Evolutionary conservation across 768 basidiomycete species (phyloP).

Genomic region (Gautieria morchelliformis): DNA sequence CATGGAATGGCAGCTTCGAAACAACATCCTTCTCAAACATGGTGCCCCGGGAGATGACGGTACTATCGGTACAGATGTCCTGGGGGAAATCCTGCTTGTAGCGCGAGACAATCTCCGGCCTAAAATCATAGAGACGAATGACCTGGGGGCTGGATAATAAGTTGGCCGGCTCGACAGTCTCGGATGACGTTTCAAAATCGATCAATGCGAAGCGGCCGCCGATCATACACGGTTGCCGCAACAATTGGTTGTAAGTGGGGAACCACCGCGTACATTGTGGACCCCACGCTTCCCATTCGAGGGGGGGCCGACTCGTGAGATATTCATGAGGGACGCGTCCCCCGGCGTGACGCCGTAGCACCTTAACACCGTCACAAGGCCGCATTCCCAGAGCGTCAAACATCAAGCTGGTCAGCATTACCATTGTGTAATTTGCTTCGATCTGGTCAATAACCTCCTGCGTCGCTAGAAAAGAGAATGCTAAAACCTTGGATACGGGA

Average conservation of each 20-base stretch:
- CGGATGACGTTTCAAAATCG: too few relatives aligned
- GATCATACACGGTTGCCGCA: too few relatives aligned
- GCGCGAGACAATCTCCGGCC: not conserved
- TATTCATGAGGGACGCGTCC: not conserved
- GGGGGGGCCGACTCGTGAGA: not conserved
- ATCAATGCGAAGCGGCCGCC: constrained; percentile 4
- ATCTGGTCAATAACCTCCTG: not conserved
- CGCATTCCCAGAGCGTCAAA: not conserved
- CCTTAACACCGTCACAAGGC: too few relatives aligned
- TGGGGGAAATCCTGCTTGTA: not conserved
- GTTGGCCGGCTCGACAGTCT: too few relatives aligned
- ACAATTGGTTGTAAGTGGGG: too few relatives aligned
- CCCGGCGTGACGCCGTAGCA: too few relatives aligned
- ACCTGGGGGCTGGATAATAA: not conserved
- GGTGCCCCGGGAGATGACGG: not conserved
- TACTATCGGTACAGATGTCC: not conserved
- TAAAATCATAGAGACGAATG: constrained; percentile 6
- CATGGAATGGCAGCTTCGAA: constrained; percentile 3
- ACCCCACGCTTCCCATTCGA: constrained; percentile 4
- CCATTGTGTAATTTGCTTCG: not conserved
- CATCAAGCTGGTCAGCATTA: constrained; percentile 5
- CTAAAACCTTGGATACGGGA: not conserved
- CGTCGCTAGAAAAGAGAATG: not conserved
- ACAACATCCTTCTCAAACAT: not conserved
- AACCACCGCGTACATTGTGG: not conserved